These are phyloP conservation scores for Kodamaea sagamina DNA, from an alignment of 805 yeast species.

Conservation along the genomic window DNA sequence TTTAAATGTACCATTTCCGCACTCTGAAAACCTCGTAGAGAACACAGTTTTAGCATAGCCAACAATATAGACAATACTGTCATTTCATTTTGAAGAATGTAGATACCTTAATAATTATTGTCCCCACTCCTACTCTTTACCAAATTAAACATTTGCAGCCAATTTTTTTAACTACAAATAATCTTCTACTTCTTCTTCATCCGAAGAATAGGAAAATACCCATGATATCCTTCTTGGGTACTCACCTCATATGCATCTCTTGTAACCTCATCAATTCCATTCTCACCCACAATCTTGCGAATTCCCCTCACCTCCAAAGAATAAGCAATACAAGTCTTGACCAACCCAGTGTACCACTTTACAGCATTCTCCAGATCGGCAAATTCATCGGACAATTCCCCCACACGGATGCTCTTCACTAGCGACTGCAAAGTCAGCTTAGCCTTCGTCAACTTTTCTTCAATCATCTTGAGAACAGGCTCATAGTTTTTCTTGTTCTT, in stretches of 20 bases:
- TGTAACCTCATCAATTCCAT: slow-evolving; percentile 6
- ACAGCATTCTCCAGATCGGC: slow-evolving; percentile 8
- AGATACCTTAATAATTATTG: no score
- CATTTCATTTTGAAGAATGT: no score
- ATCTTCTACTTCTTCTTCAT: slow-evolving; percentile 4
- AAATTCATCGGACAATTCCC: slow-evolving; percentile 8
- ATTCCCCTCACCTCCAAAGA: slow-evolving; percentile 18
- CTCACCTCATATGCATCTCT: slow-evolving; percentile 13
- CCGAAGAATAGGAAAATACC: slow-evolving; percentile 27
- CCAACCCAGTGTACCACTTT: slow-evolving; percentile 23
- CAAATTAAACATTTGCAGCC: no score
- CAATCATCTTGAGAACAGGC: slow-evolving; percentile 13
- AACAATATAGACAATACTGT: no score
- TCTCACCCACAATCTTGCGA: slow-evolving; percentile 10
- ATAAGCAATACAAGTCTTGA: slow-evolving; percentile 20
- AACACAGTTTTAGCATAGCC: no score
- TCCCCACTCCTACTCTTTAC: no score
- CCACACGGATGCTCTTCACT: slow-evolving; percentile 4
- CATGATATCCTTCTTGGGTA: slow-evolving; percentile 22
- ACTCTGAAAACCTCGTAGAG: no score
- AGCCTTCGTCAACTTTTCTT: slow-evolving; percentile 12
- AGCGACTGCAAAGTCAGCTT: slow-evolving; percentile 3
- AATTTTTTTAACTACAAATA: no score
- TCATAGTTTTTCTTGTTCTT: slow-evolving; percentile 9
- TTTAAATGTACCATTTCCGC: no score